A percentile compares a stretch with the other conserved stretches of the same genome.
phyloP scores from a whole-genome alignment of 164 flowering plant genomes.

The Tetrastigma voinierianum region DNA sequence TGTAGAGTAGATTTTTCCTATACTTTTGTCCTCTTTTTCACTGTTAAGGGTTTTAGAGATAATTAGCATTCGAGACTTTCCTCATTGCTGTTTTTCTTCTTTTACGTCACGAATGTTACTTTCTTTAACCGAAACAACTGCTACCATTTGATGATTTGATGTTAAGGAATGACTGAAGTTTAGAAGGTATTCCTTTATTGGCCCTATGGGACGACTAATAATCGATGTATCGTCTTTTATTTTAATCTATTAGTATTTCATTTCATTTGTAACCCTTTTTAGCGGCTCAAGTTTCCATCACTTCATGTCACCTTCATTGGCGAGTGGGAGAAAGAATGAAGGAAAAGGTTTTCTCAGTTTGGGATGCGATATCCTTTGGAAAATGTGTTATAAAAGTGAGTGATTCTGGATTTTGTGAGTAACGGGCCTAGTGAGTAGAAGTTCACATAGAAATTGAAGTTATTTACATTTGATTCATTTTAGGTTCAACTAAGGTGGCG shows the following conservation, averaged over 20 bases:
- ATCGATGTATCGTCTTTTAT: not conserved
- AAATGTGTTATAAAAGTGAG: conserved; percentile 72
- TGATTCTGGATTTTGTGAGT: conserved; percentile 5
- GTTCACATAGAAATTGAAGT: not conserved
- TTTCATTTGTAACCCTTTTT: not conserved
- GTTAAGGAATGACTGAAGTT: too few relatives aligned
- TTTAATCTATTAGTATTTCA: not conserved
- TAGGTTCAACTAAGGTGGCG: too few relatives aligned
- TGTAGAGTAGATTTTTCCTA: not conserved
- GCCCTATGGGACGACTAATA: not conserved
- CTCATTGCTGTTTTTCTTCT: too few relatives aligned
- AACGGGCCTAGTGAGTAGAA: not conserved
- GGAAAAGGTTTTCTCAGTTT: conserved; percentile 65
- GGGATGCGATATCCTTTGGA: conserved; percentile 99
- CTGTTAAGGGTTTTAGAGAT: too few relatives aligned
- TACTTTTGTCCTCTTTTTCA: too few relatives aligned
- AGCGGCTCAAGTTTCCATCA: conserved; percentile 81
- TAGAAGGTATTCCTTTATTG: too few relatives aligned
- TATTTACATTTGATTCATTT: too few relatives aligned
- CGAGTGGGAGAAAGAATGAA: conserved; percentile 68
- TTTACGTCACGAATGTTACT: too few relatives aligned
- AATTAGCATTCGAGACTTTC: too few relatives aligned
- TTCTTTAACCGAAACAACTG: too few relatives aligned
- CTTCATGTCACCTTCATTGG: conserved; percentile 80
- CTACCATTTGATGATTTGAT: too few relatives aligned